Conservation (phyloP, 2,329 filamentous ascomycete species). For the Exserohilum turcica region DNA sequence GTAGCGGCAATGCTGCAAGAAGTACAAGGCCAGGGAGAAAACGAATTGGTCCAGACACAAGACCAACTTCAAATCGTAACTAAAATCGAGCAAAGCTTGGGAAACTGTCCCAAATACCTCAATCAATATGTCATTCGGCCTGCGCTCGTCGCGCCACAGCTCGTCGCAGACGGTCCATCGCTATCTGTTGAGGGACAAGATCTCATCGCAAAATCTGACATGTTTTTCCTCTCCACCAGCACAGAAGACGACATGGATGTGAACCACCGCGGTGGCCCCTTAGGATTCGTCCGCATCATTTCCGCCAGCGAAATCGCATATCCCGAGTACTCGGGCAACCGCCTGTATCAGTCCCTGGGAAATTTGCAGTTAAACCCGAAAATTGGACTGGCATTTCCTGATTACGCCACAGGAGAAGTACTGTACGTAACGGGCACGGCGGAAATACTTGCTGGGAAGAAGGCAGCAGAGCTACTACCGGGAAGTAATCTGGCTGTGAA, state of each 20-base stretch:
- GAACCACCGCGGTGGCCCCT: slow-evolving; percentile 77
- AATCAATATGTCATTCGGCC: slow-evolving; percentile 71
- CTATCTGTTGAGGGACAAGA: slow-evolving; percentile 62
- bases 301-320: slow-evolving; percentile 69
- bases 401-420: slow-evolving; percentile 73
- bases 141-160: slow-evolving; percentile 59
- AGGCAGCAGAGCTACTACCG: slow-evolving; percentile 67
- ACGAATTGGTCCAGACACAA: slow-evolving; percentile 23
- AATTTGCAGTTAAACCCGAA: slow-evolving; percentile 71
- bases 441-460: slow-evolving; percentile 67
- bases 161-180: slow-evolving; percentile 55
- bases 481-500: slow-evolving; percentile 74
- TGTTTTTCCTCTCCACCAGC: slow-evolving; percentile 78
- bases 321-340: slow-evolving; percentile 84
- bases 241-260: slow-evolving; percentile 74
- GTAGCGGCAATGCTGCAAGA: slow-evolving; percentile 63
- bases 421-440: slow-evolving; percentile 75
- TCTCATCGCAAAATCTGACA: slow-evolving; percentile 68
- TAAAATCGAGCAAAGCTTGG: slow-evolving; percentile 71
- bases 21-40: slow-evolving; percentile 37
- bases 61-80: slow-evolving; percentile 65
- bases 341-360: slow-evolving; percentile 81
- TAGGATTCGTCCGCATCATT: slow-evolving; percentile 73
- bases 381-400: slow-evolving; percentile 73
- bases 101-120: slow-evolving; percentile 87